Base-by-base conservation (phyloP, 1,284 basidiomycete species). In the Ustilago loliicola region DNA sequence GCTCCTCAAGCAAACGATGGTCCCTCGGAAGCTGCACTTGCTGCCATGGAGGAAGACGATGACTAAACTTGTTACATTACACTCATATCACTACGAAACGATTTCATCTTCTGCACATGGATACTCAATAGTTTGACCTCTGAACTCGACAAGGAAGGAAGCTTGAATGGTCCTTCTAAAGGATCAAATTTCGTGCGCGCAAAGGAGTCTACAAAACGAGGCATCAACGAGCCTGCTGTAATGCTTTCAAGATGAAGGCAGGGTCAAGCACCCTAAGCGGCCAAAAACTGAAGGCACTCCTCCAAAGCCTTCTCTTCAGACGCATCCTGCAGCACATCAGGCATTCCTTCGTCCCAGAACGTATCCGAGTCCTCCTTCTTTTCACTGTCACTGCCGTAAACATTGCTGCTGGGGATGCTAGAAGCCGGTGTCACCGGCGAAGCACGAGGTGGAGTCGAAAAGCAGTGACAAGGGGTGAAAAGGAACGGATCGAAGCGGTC, bases 21-120 rank as follows among this genome's bases (percentile, higher is more conserved):
- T 9, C 17, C 58, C 23, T 29, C 60, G 27, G 59, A 47, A 38
- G 45, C 61, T 10, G 54, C 54, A 8, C 40, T 54, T 9, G 57
- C 65, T 25, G 65, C 61, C 38, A 69, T 68, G 72, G 59, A 74
- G 1, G 62, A 68, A 52, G 72, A 68, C 27, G 71, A 73, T 25
- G 66, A 73, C 6, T 62, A 53, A 61, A 21, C 13, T 10, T 34
- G 27, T n/a, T 34, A 50, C 23, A 25, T 15, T 10, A 25, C 48
- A 27, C 11, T n/a, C 27, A 50, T 3, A 13, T 13, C 0, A 15
- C n/a, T 19, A n/a, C 1, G 48, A 23, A 50, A 50, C 15, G 25
- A 30, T 29, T 1, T n/a, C 25, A 50, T 19, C 13, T 50, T 9
- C 21, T 23, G 45, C 45, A 23, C 6, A 38, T 38, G 36, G 36